Base-by-base conservation (phyloP, 306 rosid species). In the Senna tora region DNA sequence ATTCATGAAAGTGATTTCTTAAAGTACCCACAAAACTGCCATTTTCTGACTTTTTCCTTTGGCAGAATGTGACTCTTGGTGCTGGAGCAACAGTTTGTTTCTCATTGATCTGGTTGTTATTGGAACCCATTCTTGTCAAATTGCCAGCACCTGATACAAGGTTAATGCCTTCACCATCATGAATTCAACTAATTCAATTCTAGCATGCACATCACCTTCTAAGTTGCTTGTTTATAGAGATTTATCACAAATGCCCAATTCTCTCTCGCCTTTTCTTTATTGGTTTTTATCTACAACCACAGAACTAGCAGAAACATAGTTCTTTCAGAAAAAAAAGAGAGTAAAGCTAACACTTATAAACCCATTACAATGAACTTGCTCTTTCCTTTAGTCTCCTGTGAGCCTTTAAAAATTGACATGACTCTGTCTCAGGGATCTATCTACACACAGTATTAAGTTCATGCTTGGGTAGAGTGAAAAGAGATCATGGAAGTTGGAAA, bases 1-100 rank as follows among this genome's bases (percentile, higher is more conserved):
- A 87, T 60, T 83, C 89, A 72, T 85, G 81, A 59, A 87, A 53
- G 65, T 85, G 87, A 56, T 82, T 38, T 79, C 92, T 79, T 51
- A 89, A 80, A 6, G 64, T 81, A 22, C 82, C 57, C 45, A 82
- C 82, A 5, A 81, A 85, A 78, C 92, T 89, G 53, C 89, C 86
- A 55, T 79, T 85, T 82, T 54, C 75, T 49, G 88, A 84, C 77
- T 76, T 85, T 5, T 76, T 78, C 59, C 94, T 71, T 74, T 81
- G 83, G 65, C 96, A 87, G 75, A 81, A 87, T 72, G 87, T 28
- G 34, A 47, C 71, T 17, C 39, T 61, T 71, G 85, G 17, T 41
- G 73, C 57, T 72, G 75, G 34, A 11, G 55, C 55, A 17, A 42
- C 62, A 10, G 71, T 21, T 47, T 32, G 10, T 55, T 74, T 60